Base-by-base conservation (phyloP, 306 rosid species). In the Gillenia trifoliata region DNA sequence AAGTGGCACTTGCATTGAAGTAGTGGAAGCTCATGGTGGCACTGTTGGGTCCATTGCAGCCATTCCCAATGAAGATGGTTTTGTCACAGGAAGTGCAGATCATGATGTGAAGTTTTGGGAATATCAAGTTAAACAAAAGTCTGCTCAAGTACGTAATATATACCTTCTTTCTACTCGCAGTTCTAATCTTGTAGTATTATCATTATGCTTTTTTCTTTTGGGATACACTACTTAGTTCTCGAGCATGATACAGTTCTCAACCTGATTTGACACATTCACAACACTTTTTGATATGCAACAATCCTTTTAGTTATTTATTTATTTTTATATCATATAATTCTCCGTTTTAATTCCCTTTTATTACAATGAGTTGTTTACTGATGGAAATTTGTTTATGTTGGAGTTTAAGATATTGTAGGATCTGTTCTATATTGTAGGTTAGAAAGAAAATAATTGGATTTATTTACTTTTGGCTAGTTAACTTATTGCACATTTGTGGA, bases 91-190 rank as follows among this genome's bases (percentile, higher is more conserved):
- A 87, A 91, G 98, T 82, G 88, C 93, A 41, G 98, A 94, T 79
- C 91, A 87, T 26, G 97, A 94, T 60, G 89, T 94, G 17, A 94
- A 94, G 84, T 91, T 94, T 82, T 94, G 98, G 98, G 97, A 88
- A 78, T 94, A 94, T 72, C 78, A 83, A 66, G 72, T 83, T 31
- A 83, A 83, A 85, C 93, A 87, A 74, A 88, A 81, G 28, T 80
- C 96, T 12, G 82, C 88, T 80, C 98, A 91, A 79, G 98, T 94
- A 70, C 22, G 96, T 81, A 78, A 75, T 76, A 64, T 55, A n/a
- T 72, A 36, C 72, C 75, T 76, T 78, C 64, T 56, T 78, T 65
- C 26, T 50, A 40, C 52, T 77, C 41, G 22, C 33, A 10, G 26
- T 67, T 66, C 52, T 77, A 15, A 22, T 64, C 34, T 75, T 54